Evolutionary conservation across 1,284 basidiomycete genomes (phyloP).

Genomic region (Volvariella volvacea): DNA sequence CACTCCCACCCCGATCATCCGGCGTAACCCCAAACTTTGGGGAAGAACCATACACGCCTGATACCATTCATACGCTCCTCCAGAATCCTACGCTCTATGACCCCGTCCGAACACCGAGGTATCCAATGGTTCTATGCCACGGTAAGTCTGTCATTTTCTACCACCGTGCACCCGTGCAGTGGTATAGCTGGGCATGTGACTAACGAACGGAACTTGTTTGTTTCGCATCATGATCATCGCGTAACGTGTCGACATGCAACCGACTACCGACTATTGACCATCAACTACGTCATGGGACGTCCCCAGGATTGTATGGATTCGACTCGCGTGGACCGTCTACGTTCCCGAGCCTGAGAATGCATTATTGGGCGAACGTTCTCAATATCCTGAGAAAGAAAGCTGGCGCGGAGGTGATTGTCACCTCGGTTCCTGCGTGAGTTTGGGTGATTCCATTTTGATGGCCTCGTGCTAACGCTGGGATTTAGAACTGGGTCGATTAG

Average conservation of each 20-base stretch:
- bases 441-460: not conserved
- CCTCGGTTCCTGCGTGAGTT: constrained; percentile 84
- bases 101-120: constrained; percentile 72
- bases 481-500: constrained; percentile 86
- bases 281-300: not conserved
- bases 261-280: not conserved
- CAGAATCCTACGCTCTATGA: constrained; percentile 67
- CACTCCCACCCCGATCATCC: not conserved
- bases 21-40: not conserved
- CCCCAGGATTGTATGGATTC: constrained; percentile 96
- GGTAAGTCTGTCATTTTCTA: constrained; percentile 46
- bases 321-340: constrained; percentile 76
- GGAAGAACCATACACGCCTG: constrained; percentile 21
- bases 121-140: constrained; percentile 93
- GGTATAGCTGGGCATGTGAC: too few species aligned
- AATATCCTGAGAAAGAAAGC: constrained; percentile 78
- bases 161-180: not conserved
- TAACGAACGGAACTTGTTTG: not conserved
- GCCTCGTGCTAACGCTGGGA: not conserved
- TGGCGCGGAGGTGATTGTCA: constrained; percentile 92
- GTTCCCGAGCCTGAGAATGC: constrained; percentile 77
- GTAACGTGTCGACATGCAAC: too few species aligned
- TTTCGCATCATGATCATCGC: constrained; percentile 2
- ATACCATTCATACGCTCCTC: constrained; percentile 70
- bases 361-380: constrained; percentile 94